Percentiles rank a stretch among this genome's conserved stretches.
Conservation (phyloP, 208 protist genomes). For the Trypanosoma cruzi region DNA sequence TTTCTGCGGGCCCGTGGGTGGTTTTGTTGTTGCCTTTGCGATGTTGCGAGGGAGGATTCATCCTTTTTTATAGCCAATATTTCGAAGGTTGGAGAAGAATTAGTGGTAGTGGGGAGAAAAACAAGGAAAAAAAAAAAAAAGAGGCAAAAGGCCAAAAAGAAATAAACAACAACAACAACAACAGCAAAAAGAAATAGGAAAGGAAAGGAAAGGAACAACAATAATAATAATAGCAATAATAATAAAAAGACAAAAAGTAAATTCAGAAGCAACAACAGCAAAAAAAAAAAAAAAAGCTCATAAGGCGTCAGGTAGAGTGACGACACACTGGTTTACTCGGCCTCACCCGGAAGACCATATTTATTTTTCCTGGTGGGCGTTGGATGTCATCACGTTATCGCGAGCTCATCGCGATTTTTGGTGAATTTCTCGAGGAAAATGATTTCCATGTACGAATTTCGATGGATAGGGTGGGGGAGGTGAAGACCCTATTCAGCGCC, state of each 20-base stretch:
- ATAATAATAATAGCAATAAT: neutral
- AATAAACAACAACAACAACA: neutral
- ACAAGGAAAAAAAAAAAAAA: neutral
- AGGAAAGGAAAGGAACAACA: neutral
- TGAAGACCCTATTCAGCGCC: slow-evolving; percentile 57
- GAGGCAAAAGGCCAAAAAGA: neutral
- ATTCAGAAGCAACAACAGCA: neutral
- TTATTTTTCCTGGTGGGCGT: neutral
- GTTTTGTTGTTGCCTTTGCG: neutral
- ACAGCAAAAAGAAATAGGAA: neutral
- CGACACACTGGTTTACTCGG: neutral
- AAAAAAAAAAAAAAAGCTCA: slow-evolving; percentile 1
- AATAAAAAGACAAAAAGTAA: neutral
- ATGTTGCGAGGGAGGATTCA: neutral
- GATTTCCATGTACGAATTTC: slow-evolving; percentile 56
- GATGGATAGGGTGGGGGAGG: slow-evolving; percentile 42
- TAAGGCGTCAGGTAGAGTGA: neutral
- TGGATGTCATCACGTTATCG: slow-evolving; percentile 65
- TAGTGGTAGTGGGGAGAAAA: no score
- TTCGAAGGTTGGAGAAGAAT: neutral
- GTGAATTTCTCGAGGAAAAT: slow-evolving; percentile 37
- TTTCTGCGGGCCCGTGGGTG: neutral
- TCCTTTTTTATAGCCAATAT: neutral
- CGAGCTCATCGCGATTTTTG: slow-evolving; percentile 50
- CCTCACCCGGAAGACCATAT: neutral